A percentile compares a stretch with the other conserved stretches of the same genome.
Conservation (phyloP, 306 rosid genomes). For the Glycyrrhiza uralensis region DNA sequence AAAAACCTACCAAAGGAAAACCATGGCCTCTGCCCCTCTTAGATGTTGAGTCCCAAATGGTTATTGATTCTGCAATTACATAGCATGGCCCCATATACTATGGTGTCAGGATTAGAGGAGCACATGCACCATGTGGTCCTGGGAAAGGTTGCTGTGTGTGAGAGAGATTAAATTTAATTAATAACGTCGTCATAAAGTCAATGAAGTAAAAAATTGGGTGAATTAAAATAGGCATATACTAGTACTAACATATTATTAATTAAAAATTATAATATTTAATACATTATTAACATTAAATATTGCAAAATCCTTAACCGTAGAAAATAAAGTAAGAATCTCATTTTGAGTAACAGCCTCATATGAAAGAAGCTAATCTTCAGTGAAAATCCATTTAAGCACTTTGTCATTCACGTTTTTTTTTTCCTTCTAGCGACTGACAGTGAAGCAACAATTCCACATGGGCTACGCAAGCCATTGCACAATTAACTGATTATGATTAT, state of each 20-base stretch:
- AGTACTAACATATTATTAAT: too few species aligned
- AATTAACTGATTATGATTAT: neutral
- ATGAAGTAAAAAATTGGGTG: neutral
- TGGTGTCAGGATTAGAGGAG: slow-evolving; percentile 26
- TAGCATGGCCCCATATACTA: slow-evolving; percentile 27
- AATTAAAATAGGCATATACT: too few species aligned
- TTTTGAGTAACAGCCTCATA: too few species aligned
- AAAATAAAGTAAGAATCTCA: too few species aligned
- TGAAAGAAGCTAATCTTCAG: too few species aligned
- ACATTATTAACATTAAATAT: too few species aligned
- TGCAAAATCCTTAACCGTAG: too few species aligned
- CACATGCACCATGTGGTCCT: slow-evolving; percentile 46
- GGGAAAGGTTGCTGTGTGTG: neutral
- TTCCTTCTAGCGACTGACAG: neutral
- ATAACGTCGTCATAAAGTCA: slow-evolving; percentile 4
- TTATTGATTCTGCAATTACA: slow-evolving; percentile 11
- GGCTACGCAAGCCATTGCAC: neutral
- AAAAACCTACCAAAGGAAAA: slow-evolving; percentile 25
- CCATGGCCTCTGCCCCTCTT: slow-evolving; percentile 17
- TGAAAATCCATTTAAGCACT: too few species aligned
- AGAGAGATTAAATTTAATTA: too few species aligned
- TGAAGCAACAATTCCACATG: neutral
- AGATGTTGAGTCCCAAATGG: slow-evolving; percentile 20
- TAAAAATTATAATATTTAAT: too few species aligned
- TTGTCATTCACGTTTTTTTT: neutral